Conservation (phyloP, 2,329 filamentous ascomycete genomes). For the Paecilomyces niveus region DNA sequence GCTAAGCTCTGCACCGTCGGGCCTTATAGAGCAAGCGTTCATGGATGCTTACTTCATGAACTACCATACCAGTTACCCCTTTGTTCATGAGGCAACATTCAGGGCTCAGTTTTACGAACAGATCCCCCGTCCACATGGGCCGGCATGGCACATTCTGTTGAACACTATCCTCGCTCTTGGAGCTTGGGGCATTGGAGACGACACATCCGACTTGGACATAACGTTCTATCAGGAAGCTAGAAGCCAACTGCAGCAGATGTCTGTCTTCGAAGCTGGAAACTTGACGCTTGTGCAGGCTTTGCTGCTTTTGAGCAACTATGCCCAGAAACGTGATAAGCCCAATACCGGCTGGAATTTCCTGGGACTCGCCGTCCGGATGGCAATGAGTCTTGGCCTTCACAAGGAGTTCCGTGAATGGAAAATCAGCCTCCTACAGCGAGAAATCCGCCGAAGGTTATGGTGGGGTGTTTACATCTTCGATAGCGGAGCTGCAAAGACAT, state of each 20-base stretch:
- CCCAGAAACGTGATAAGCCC: conserved; percentile 45
- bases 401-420: conserved; percentile 44
- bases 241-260: conserved; percentile 38
- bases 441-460: conserved; percentile 35
- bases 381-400: conserved; percentile 45
- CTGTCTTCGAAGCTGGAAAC: conserved; percentile 43
- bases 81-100: conserved; percentile 43
- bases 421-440: conserved; percentile 36
- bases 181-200: conserved; percentile 36
- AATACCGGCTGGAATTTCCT: conserved; percentile 46
- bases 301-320: conserved; percentile 42
- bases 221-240: conserved; percentile 43
- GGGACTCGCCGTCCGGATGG: conserved; percentile 43
- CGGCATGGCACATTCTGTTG: conserved; percentile 39
- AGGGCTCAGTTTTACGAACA: conserved; percentile 40
- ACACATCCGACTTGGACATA: conserved; percentile 37
- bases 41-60: conserved; percentile 42
- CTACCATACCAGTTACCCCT: conserved; percentile 42
- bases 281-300: conserved; percentile 43
- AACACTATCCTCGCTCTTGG: conserved; percentile 41
- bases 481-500: conserved; percentile 45
- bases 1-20: conserved; percentile 29
- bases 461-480: conserved; percentile 42
- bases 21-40: conserved; percentile 33
- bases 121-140: conserved; percentile 34